A percentile compares a stretch with the other conserved stretches of the same genome.
phyloP scores from a whole-genome alignment of 352 stramenopile genomes.

The Pythium graminicola region DNA sequence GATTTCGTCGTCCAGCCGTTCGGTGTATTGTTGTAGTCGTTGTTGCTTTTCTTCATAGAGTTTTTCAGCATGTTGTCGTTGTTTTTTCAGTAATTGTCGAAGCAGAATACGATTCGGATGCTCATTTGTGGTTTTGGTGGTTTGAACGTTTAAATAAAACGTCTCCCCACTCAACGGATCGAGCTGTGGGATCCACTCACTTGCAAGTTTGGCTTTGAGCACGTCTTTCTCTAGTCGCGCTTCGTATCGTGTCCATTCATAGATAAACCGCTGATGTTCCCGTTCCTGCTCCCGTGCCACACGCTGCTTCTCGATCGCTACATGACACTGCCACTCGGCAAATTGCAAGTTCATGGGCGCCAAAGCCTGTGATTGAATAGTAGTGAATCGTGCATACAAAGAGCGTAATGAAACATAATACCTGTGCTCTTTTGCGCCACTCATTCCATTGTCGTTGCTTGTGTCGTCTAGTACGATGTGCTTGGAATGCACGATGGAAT shows the following conservation, averaged over 20 bases:
- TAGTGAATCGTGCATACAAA: neutral
- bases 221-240: conserved; percentile 35
- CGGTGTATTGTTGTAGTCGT: conserved; percentile 25
- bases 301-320: conserved; percentile 24
- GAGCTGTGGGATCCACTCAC: conserved; percentile 41
- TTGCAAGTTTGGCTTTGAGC: conserved; percentile 25
- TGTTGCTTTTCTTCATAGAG: conserved; percentile 15
- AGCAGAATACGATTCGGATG: conserved; percentile 33
- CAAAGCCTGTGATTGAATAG: neutral
- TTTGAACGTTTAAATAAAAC: conserved; percentile 39
- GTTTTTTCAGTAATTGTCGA: conserved; percentile 28
- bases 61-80: conserved; percentile 23
- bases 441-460: conserved; percentile 12
- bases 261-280: conserved; percentile 21
- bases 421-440: conserved; percentile 2
- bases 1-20: conserved; percentile 18
- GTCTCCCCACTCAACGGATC: conserved; percentile 30
- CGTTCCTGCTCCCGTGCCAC: conserved; percentile 20
- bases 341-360: conserved; percentile 8
- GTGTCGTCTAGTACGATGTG: conserved; percentile 6
- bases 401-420: neutral
- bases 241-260: conserved; percentile 34
- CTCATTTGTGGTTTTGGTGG: conserved; percentile 25
- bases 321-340: conserved; percentile 29
- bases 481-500: conserved; percentile 8